Conservation (phyloP, 352 stramenopile genomes). For the Phytophthora meadii region DNA sequence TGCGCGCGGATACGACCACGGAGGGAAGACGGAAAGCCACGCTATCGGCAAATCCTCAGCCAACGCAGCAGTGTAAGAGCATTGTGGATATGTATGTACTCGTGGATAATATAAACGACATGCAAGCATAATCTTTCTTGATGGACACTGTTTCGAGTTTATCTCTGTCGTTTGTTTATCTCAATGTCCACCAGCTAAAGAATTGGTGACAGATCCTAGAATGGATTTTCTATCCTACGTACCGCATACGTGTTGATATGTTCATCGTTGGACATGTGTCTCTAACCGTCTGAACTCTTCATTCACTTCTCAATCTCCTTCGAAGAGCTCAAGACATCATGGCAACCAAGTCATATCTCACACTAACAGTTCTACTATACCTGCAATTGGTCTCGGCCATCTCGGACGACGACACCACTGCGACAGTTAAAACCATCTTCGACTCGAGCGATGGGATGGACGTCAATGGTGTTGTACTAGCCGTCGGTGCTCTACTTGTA, state of each 20-base stretch:
- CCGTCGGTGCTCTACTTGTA: constrained; percentile 46
- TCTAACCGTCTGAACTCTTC: neutral
- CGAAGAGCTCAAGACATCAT: constrained; percentile 1
- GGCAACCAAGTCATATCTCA: neutral
- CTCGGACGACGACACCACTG: constrained; percentile 29
- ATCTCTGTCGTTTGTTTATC: constrained; percentile 10
- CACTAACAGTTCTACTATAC: constrained; percentile 13
- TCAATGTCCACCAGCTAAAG: constrained; percentile 12
- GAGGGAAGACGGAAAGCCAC: constrained; percentile 39
- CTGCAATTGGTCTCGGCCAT: constrained; percentile 8
- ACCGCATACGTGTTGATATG: constrained; percentile 1
- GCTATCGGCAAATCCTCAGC: constrained; percentile 35
- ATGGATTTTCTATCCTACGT: constrained; percentile 21
- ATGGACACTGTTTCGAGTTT: neutral
- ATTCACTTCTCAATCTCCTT: constrained; percentile 35
- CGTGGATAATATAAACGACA: constrained; percentile 36
- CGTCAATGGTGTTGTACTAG: constrained; percentile 51
- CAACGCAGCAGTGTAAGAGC: constrained; percentile 35
- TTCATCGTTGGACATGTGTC: constrained; percentile 22
- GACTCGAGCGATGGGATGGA: constrained; percentile 39
- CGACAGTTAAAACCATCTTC: constrained; percentile 44
- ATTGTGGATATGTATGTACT: constrained; percentile 32
- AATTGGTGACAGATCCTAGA: constrained; percentile 13
- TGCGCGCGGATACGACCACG: constrained; percentile 56
- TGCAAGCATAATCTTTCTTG: constrained; percentile 17